These are phyloP conservation scores for Phaseolus lunatus DNA, from an alignment of 306 rosid genomes.

Conservation along the genomic window DNA sequence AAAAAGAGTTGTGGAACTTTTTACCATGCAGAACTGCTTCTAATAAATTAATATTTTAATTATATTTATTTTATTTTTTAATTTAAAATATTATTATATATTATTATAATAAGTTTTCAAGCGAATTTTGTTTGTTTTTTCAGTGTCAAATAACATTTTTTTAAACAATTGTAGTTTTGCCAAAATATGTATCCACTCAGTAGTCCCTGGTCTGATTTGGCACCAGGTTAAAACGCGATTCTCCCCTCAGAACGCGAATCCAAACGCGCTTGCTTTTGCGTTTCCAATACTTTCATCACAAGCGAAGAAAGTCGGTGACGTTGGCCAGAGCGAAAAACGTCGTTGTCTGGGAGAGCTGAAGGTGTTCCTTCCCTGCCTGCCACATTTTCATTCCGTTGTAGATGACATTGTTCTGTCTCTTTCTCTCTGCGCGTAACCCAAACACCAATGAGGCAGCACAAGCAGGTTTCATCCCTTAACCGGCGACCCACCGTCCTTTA, in stretches of 20 bases:
- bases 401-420: not conserved
- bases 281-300: not conserved
- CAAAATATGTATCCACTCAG: no score
- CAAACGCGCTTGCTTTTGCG: no score
- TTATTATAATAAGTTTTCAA: no score
- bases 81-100: no score
- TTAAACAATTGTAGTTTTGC: no score
- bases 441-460: conserved; percentile 68
- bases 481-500: conserved; percentile 70
- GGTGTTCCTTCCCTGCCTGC: not conserved
- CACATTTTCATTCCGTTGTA: not conserved
- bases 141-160: no score
- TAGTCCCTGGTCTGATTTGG: not conserved
- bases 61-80: no score
- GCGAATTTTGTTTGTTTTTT: no score
- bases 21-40: no score
- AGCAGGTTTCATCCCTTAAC: conserved; percentile 36
- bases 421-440: not conserved
- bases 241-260: not conserved
- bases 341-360: conserved; percentile 33
- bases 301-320: conserved; percentile 22
- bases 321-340: conserved; percentile 14
- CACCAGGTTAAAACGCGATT: not conserved
- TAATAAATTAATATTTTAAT: no score
- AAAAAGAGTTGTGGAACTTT: no score